Percentiles rank a stretch among this genome's conserved stretches.
Evolutionary conservation across 202 grass and related monocot genomes (phyloP).

Genomic region (Carex sylvatica): DNA sequence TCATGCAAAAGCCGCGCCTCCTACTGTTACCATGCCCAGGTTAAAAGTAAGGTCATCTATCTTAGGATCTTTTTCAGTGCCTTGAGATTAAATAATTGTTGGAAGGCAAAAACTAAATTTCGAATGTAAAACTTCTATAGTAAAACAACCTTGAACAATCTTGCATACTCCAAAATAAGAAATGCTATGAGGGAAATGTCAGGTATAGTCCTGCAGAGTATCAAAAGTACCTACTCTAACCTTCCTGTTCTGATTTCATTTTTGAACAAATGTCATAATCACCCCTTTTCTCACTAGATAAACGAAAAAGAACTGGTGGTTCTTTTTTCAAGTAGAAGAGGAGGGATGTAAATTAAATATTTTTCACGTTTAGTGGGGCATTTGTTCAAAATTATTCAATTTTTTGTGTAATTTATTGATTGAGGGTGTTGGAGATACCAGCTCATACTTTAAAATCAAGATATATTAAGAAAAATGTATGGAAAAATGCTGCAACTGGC

Average conservation of each 20-base stretch:
- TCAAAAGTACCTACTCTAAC: not conserved
- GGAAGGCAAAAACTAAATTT: not conserved
- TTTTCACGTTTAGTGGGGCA: not conserved
- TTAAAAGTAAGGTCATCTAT: conserved; percentile 56
- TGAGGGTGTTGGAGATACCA: not conserved
- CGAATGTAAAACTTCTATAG: not conserved
- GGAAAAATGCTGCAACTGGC: not conserved
- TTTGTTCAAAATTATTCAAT: not conserved
- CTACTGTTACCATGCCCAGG: conserved; percentile 85
- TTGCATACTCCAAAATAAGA: not conserved
- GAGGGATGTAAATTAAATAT: not conserved
- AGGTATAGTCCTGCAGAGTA: not conserved
- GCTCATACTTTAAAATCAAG: not conserved
- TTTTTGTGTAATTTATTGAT: not conserved
- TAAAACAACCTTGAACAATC: not conserved
- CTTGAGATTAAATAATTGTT: not conserved
- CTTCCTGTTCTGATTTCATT: not conserved
- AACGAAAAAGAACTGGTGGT: not conserved
- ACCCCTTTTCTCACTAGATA: not conserved
- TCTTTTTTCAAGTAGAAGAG: not conserved
- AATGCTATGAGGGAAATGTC: not conserved
- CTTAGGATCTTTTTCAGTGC: not conserved
- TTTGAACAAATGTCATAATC: not conserved
- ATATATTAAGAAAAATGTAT: not conserved
- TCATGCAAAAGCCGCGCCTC: conserved; percentile 95